Base-by-base conservation (phyloP, 257 asterid genomes). In the Craterostigma plantagineum region DNA sequence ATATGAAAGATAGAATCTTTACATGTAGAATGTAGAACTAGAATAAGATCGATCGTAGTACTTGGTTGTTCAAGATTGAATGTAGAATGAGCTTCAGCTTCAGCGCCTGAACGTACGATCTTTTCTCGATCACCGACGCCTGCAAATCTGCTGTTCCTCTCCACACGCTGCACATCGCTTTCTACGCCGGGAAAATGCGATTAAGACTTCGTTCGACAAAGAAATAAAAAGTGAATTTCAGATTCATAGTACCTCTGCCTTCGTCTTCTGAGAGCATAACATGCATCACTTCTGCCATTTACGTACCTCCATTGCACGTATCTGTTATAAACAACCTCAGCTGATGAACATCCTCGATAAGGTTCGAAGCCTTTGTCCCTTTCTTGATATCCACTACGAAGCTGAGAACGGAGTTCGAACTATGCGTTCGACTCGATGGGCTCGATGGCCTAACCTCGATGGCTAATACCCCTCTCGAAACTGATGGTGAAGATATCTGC, bases 271-370 rank as follows among this genome's bases (percentile, higher is more conserved):
- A 33, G 57, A 51, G 43, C 37, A 61, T 68, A 68, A 49, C 14
- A 70, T 67, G 72, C 69, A 56, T 59, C 63, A 34, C 67, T 58
- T 51, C 46, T 67, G 23, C 91, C 95, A 79, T 71, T 83, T 15
- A 79, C 75, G 50, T 61, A 90, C 49, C 67, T 69, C 96, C 99
- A 90, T 47, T 90, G 99, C 64, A 83, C 60, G 17, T 77, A 79
- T 61, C 96, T 73, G 70, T 83, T 90, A 51, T 90, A 73, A 71
- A 58, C 55, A 90, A 53, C 61, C 87, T 58, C 63, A 90, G 57
- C 45, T 69, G 82, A 73, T 90, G 99, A 16, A 57, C 91, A 63
- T 83, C 95, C 55, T 83, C 94, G 16, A 75, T 64, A 49, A 74
- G 69, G 70, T 59, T 67, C 14, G 71, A 77, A 42, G 66, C 70